Evolutionary conservation across 108 stramenopile genomes (phyloP), one percentile per base, ranked within the genome.

Genomic region (Nitzschia sp.): DNA sequence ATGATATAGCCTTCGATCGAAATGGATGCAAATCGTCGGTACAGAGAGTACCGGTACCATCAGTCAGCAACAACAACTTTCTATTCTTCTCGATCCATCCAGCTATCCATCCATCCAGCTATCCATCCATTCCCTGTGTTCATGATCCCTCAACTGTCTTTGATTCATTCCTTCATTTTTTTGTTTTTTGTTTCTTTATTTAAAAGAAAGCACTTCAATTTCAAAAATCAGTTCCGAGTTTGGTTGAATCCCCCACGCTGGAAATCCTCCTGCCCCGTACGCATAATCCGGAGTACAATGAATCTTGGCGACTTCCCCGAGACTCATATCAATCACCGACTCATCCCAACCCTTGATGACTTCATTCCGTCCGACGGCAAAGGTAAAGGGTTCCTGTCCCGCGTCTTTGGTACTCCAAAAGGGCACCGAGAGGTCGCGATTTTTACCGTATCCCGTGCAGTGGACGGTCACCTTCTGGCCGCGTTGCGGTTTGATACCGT

Each of bases 361-460:
- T 58, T 77, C 38, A 41, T 13, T 9, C 6, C 38, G 13, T 41
- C 6, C 38, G n/a, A 92, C 88, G 0, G 44, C 26, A 63, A 92
- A 92, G 3, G 88, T 92, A 69, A 97, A 97, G 2, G 93, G 93
- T 69, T 89, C 47, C 70, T 96, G 93, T 22, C 96, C 96, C 2
- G 91, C 89, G 86, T 97, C 96, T 56, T 94, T 96, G 3, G 96
- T 95, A 53, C 88, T 73, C 96, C 96, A 97, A 76, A 97, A 97
- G 73, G 93, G 91, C 66, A 80, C 8, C 19, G 74, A 64, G 3
- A 95, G 63, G 76, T 97, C 90, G 0, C 79, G 73, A 71, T 95
- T 83, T 53, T 97, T 97, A 29, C 96, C 94, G 66, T 79, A 97
- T 8, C 96, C 96, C 1, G 96, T 95, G 72, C 96, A 97, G 63